These are phyloP conservation scores for Nicotiana otophora DNA, from an alignment of 257 asterid genomes.

Conservation along the genomic window DNA sequence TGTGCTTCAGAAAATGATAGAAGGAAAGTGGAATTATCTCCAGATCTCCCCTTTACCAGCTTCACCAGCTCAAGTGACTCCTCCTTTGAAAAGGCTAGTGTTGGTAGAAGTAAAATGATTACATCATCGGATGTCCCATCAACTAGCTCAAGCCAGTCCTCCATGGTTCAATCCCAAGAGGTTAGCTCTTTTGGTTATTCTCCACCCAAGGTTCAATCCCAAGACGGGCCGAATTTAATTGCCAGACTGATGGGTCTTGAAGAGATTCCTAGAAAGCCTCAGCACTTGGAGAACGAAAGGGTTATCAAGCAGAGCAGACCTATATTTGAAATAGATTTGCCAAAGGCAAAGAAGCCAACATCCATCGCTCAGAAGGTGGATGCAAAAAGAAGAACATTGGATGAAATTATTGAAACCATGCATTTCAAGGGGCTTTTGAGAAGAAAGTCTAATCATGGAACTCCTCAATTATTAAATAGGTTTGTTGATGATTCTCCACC, in stretches of 20 bases:
- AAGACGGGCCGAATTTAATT: slow-evolving; percentile 42
- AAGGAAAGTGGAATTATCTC: neutral
- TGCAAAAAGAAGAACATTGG: slow-evolving; percentile 31
- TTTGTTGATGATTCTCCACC: slow-evolving; percentile 36
- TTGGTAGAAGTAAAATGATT: slow-evolving; percentile 22
- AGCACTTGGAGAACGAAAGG: slow-evolving; percentile 19
- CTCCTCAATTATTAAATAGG: slow-evolving; percentile 9
- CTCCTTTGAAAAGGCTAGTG: slow-evolving; percentile 11
- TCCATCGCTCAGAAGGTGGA: slow-evolving; percentile 30
- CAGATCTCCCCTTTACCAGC: neutral
- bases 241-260: slow-evolving; percentile 88
- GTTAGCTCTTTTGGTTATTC: slow-evolving; percentile 36
- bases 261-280: slow-evolving; percentile 26
- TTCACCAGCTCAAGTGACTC: slow-evolving; percentile 6
- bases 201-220: slow-evolving; percentile 21
- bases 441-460: slow-evolving; percentile 21
- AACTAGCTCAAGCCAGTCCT: slow-evolving; percentile 51
- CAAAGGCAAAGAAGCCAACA: slow-evolving; percentile 43
- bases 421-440: slow-evolving; percentile 50
- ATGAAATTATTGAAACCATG: slow-evolving; percentile 44
- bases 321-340: slow-evolving; percentile 48
- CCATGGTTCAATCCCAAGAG: slow-evolving; percentile 29
- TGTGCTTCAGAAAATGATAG: slow-evolving; percentile 15
- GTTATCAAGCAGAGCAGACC: slow-evolving; percentile 19
- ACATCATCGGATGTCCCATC: slow-evolving; percentile 38